Evolutionary conservation across 225 moss, liverwort and hornwort species (phyloP).

Genomic region (Straminergon stramineum): DNA sequence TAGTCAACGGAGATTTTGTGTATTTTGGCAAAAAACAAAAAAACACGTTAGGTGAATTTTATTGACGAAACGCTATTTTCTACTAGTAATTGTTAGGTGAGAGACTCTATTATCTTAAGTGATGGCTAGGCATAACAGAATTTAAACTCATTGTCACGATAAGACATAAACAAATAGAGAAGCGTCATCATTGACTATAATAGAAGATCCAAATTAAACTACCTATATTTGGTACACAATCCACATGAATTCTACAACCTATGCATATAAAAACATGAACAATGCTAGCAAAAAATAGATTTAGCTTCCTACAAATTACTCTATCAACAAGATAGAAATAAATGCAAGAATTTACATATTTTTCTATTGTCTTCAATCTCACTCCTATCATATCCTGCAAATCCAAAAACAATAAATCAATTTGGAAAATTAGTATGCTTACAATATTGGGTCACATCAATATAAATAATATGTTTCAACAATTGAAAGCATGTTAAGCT

Average conservation of each 20-base stretch:
- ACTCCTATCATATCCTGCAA: neutral
- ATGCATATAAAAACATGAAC: neutral
- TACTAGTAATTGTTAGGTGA: too few relatives aligned
- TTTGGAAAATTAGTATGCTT: neutral
- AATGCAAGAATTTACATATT: too few relatives aligned
- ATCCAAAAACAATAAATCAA: neutral
- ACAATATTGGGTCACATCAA: fast-evolving
- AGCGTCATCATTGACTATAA: neutral
- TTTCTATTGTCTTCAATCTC: too few relatives aligned
- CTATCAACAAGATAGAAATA: too few relatives aligned
- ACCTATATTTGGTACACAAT: neutral
- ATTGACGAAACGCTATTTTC: too few relatives aligned
- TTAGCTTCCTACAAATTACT: neutral
- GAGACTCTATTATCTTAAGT: fast-evolving
- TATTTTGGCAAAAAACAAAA: too few relatives aligned
- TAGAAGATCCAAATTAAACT: neutral
- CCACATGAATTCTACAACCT: neutral
- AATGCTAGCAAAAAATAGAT: too few relatives aligned
- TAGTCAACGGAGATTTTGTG: too few relatives aligned
- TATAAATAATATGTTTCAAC: fast-evolving
- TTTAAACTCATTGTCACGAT: neutral
- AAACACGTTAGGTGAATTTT: too few relatives aligned
- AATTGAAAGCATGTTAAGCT: too few relatives aligned
- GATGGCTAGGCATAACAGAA: fast-evolving
- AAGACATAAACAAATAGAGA: neutral